These are phyloP conservation scores for Protomyces arabidopsidicola DNA, from an alignment of 1,139 yeast genomes.

Conservation along the genomic window DNA sequence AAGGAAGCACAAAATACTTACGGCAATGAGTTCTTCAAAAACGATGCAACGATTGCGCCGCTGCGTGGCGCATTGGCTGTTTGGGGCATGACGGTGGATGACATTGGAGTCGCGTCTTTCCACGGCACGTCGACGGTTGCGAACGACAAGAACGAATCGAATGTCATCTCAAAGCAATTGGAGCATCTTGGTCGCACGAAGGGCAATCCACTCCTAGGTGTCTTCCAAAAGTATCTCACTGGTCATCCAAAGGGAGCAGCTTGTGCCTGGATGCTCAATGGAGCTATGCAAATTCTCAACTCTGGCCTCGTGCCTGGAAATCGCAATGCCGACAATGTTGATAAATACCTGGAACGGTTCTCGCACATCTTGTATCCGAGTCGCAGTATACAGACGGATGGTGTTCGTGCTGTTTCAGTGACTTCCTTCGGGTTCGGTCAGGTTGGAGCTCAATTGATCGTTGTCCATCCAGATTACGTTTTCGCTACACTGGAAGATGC, in stretches of 20 bases:
- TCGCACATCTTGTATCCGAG: conserved; percentile 93
- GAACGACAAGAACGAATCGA: conserved; percentile 95
- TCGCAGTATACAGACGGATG: conserved; percentile 87
- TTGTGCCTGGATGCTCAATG: conserved; percentile 99
- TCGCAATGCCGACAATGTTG: conserved; percentile 96
- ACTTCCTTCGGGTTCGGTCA: conserved; percentile 99
- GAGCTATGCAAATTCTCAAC: conserved; percentile 89
- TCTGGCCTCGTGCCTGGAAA: conserved; percentile 97
- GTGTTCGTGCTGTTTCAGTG: conserved; percentile 92
- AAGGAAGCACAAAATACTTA: conserved; percentile 86
- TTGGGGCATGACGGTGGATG: conserved; percentile 88
- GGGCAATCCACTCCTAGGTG: conserved; percentile 97
- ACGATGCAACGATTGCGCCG: conserved; percentile 93
- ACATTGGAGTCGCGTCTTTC: conserved; percentile 96
- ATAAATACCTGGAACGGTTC: conserved; percentile 69
- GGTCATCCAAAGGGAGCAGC: conserved; percentile 99
- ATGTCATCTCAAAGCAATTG: conserved; percentile 87
- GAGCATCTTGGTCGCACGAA: conserved; percentile 90
- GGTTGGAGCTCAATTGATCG: conserved; percentile 96
- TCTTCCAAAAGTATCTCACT: conserved; percentile 96
- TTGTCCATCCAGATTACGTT: conserved; percentile 88
- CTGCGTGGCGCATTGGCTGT: conserved; percentile 95
- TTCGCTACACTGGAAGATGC: conserved; percentile 70
- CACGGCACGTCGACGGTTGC: conserved; percentile 99
- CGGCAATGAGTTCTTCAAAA: conserved; percentile 91